phyloP scores from a whole-genome alignment of 352 stramenopile genomes.

The Phytophthora agathidicida region DNA sequence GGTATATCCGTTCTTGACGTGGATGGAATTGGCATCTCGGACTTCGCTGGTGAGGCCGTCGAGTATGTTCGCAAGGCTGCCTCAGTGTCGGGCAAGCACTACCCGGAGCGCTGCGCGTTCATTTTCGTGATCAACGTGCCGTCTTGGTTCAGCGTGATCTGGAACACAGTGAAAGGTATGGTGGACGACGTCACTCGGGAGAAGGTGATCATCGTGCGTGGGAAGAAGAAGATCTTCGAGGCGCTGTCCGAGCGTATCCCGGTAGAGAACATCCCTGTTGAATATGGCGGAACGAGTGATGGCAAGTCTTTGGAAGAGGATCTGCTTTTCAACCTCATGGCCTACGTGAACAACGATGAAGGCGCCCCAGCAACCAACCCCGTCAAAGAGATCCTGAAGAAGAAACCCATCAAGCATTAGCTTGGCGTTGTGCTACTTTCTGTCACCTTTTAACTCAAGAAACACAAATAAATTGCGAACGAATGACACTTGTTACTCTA shows the following conservation, averaged over 20 bases:
- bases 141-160: conserved; percentile 94
- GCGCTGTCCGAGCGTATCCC: conserved; percentile 75
- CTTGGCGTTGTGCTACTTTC: not conserved
- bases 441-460: conserved; percentile 5
- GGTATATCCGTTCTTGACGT: conserved; percentile 88
- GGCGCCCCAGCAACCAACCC: conserved; percentile 60
- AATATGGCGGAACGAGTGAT: conserved; percentile 75
- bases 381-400: conserved; percentile 51
- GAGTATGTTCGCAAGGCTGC: conserved; percentile 85
- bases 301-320: conserved; percentile 73
- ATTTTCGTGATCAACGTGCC: conserved; percentile 96
- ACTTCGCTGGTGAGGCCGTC: conserved; percentile 87
- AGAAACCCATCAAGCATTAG: conserved; percentile 56
- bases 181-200: conserved; percentile 93
- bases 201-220: conserved; percentile 92
- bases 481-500: conserved; percentile 9
- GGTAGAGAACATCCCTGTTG: conserved; percentile 78
- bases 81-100: conserved; percentile 90
- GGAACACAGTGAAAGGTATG: conserved; percentile 92
- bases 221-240: conserved; percentile 85
- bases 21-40: conserved; percentile 81
- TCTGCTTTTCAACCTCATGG: conserved; percentile 77
- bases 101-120: conserved; percentile 92
- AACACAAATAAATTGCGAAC: conserved; percentile 11
- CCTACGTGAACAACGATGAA: conserved; percentile 72